Evolutionary conservation across 768 basidiomycete genomes (phyloP), one percentile per base, ranked within the genome.

Genomic region (Dendrothele bispora): DNA sequence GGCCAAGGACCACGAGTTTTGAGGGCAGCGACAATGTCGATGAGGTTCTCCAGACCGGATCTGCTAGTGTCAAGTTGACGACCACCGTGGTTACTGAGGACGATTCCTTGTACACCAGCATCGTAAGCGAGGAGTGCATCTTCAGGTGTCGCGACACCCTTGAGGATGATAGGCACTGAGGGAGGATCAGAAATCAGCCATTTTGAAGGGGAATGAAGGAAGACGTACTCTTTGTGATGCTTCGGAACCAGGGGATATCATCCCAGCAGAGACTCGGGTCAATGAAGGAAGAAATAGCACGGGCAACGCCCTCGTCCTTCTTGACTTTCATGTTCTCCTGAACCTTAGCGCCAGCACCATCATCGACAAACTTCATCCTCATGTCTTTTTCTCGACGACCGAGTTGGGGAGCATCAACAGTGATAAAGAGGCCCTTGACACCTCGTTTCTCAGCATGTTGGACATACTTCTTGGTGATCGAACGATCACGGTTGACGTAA

Each of bases 281-380:
- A 55, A 98, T 98, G 68, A 99, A 99, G 1, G 90, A 89, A 82
- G 94, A 91, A 61, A 98, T 98, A 14, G 95, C 95, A 50, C 93
- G 73, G 3, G 97, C 94, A 6, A 92, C 95, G 25, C 95, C 95
- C 62, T 97, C 90, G 43, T 88, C 84, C 38, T 47, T 47, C 46
- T 47, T 47, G 12, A 47, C 88, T 80, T 58, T 93, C 82, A 8
- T 72, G 74, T 37, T 71, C 60, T 18, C 75, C 68, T 3, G 82
- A 83, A 34, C 63, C 51, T 75, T 78, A 7, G 62, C 71, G 7
- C 79, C 78, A 50, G 78, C 80, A 12, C 76, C 74, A n/a, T 78
- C 78, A 54, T 83, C 83, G 27, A 88, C 91, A 52, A 98, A 98
- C 62, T 93, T 95, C 83, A 88, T 89, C 18, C 95, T 78, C 94